These are phyloP conservation scores for Westerdykella aurantiaca DNA, from an alignment of 2,329 filamentous ascomycete species.

Conservation along the genomic window DNA sequence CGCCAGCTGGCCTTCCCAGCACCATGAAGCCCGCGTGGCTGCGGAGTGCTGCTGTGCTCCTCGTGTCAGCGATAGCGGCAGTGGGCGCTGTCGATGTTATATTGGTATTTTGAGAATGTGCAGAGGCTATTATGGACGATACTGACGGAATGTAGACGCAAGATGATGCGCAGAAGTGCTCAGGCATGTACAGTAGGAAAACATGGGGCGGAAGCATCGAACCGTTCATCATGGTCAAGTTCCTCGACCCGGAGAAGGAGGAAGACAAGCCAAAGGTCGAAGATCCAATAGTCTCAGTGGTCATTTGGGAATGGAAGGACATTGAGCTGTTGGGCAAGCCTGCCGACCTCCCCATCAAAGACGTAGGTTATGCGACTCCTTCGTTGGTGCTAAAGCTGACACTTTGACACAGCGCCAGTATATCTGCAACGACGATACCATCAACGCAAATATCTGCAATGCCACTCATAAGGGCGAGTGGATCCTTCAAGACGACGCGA, in stretches of 20 bases:
- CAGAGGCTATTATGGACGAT: neutral
- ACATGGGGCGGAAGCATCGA: slow-evolving; percentile 84
- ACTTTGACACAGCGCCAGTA: slow-evolving; percentile 49
- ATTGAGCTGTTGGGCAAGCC: slow-evolving; percentile 69
- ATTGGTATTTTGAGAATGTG: slow-evolving; percentile 17
- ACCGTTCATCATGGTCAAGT: slow-evolving; percentile 83
- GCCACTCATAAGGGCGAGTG: slow-evolving; percentile 75
- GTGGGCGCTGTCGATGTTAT: slow-evolving; percentile 35
- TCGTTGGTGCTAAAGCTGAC: slow-evolving; percentile 14
- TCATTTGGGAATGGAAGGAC: slow-evolving; percentile 94
- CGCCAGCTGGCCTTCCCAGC: slow-evolving; percentile 9
- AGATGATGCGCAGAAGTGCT: slow-evolving; percentile 75
- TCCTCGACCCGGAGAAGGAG: slow-evolving; percentile 49
- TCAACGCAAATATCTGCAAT: slow-evolving; percentile 67
- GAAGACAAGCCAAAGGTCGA: slow-evolving; percentile 51
- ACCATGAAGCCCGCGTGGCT: slow-evolving; percentile 32
- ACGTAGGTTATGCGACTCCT: slow-evolving; percentile 15
- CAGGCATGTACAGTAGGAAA: slow-evolving; percentile 88
- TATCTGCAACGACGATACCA: slow-evolving; percentile 70
- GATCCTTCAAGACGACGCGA: slow-evolving; percentile 71
- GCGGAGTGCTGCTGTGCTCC: slow-evolving; percentile 28
- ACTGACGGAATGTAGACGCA: slow-evolving; percentile 55
- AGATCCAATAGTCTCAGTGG: slow-evolving; percentile 73
- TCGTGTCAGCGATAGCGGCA: slow-evolving; percentile 27
- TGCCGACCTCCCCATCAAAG: slow-evolving; percentile 21